A percentile compares a stretch with the other conserved stretches of the same genome.
These are phyloP conservation scores for Panicum miliaceum DNA, from an alignment of 176 grass and related monocot genomes.

Conservation along the genomic window DNA sequence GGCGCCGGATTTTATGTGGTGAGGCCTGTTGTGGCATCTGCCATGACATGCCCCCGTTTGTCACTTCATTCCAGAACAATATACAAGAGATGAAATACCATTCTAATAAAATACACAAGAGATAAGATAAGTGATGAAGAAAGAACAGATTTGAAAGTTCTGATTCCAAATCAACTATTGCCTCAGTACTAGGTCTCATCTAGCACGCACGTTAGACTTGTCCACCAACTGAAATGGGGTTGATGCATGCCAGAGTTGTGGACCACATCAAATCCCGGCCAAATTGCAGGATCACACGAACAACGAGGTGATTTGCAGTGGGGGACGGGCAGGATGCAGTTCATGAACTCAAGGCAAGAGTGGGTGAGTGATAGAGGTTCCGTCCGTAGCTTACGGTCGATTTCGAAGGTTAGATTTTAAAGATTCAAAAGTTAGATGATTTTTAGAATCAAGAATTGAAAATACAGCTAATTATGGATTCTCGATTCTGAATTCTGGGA, in stretches of 20 bases:
- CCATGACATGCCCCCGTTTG: background rate
- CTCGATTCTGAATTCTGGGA: no score
- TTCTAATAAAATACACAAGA: background rate
- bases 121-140: no score
- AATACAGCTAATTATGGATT: no score
- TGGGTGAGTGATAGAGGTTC: no score
- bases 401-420: no score
- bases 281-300: background rate
- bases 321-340: no score
- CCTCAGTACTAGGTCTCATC: background rate
- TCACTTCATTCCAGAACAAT: background rate
- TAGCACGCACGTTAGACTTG: background rate
- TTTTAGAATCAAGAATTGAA: no score
- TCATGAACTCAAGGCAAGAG: background rate
- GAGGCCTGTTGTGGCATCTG: background rate
- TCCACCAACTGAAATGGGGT: background rate
- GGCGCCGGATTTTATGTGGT: background rate
- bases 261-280: conserved; percentile 22
- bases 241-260: background rate
- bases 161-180: background rate
- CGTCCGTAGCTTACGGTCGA: no score
- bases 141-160: no score
- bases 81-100: background rate
- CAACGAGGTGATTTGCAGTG: background rate
- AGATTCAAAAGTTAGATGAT: no score